Base-by-base conservation (phyloP, 2,329 filamentous ascomycete species). In the Sporothrix euskadiensis region DNA sequence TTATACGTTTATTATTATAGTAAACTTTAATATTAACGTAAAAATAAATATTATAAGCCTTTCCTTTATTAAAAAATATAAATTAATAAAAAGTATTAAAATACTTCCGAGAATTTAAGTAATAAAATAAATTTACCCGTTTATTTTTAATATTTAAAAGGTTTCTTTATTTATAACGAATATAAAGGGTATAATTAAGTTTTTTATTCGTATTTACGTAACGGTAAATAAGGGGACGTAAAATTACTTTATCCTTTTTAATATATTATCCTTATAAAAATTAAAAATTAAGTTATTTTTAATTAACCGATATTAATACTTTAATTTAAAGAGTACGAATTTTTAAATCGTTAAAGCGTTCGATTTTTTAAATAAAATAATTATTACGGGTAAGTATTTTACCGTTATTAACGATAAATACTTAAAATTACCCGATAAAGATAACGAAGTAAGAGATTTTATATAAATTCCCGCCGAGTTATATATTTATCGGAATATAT, bases 331-430 rank as follows among this genome's bases (percentile, higher is more conserved):
- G n/a, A n/a, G n/a, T 59, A 4, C 4, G 26, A 59, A 26, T 59
- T 59, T 68, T 49, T 30, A 68, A 30, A n/a, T 68, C 14, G 30
- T 52, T 49, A 49, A 26, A 68, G 4, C 12, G 8, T 69, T 63
- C 39, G 9, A 39, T 63, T 63, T 63, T 41, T 63, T 41, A 63
- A 39, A 63, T 69, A 35, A 32, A 54, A n/a, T n/a, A n/a, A n/a
- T n/a, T n/a, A n/a, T n/a, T n/a, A n/a, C n/a, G n/a, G n/a, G n/a
- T n/a, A n/a, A n/a, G n/a, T n/a, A n/a, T n/a, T n/a, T n/a, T n/a
- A n/a, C n/a, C n/a, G n/a, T n/a, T n/a, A n/a, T n/a, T n/a, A n/a
- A n/a, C n/a, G n/a, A n/a, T n/a, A n/a, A n/a, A n/a, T n/a, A n/a
- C n/a, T n/a, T n/a, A n/a, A n/a, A n/a, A n/a, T n/a, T n/a, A n/a